These are phyloP conservation scores for Acaromyces ingoldii DNA, from an alignment of 1,284 basidiomycete species.

Conservation along the genomic window DNA sequence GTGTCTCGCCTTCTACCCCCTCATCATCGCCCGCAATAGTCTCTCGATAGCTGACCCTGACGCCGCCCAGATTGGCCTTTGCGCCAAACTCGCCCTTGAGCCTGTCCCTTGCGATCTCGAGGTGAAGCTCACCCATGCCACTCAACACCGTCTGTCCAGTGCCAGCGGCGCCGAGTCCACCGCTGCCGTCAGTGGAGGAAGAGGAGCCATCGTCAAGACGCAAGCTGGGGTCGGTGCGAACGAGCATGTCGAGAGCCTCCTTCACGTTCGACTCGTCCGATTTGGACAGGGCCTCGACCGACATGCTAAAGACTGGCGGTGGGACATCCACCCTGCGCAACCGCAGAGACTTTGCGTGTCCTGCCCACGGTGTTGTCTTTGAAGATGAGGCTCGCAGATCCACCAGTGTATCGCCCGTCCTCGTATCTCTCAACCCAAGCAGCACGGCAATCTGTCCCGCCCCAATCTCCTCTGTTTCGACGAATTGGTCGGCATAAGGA, in stretches of 20 bases:
- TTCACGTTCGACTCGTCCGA: slow-evolving; percentile 68
- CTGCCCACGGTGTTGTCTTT: not conserved
- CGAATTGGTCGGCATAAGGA: slow-evolving; percentile 70
- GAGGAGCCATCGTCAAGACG: slow-evolving; percentile 59
- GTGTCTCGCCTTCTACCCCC: too few relatives aligned
- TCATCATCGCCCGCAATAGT: too few relatives aligned
- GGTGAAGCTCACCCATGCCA: slow-evolving; percentile 75
- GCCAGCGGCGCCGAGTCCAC: slow-evolving; percentile 13
- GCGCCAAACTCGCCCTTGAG: slow-evolving; percentile 74
- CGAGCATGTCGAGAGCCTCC: slow-evolving; percentile 66
- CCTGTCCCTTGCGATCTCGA: slow-evolving; percentile 77
- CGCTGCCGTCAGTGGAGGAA: slow-evolving; percentile 11
- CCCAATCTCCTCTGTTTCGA: slow-evolving; percentile 73
- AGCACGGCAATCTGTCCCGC: slow-evolving; percentile 81
- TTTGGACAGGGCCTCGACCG: slow-evolving; percentile 43
- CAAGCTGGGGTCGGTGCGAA: slow-evolving; percentile 80
- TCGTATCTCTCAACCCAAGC: slow-evolving; percentile 72
- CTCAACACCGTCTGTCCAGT: slow-evolving; percentile 79
- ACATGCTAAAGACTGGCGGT: slow-evolving; percentile 63
- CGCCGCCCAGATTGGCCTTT: slow-evolving; percentile 69
- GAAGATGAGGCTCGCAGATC: slow-evolving; percentile 14
- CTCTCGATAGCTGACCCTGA: slow-evolving; percentile 76
- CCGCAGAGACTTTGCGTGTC: slow-evolving; percentile 45
- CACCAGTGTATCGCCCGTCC: slow-evolving; percentile 76
- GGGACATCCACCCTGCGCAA: slow-evolving; percentile 73